Conservation (phyloP, 73 alveolate species). For the Paramecium pentaurelia region DNA sequence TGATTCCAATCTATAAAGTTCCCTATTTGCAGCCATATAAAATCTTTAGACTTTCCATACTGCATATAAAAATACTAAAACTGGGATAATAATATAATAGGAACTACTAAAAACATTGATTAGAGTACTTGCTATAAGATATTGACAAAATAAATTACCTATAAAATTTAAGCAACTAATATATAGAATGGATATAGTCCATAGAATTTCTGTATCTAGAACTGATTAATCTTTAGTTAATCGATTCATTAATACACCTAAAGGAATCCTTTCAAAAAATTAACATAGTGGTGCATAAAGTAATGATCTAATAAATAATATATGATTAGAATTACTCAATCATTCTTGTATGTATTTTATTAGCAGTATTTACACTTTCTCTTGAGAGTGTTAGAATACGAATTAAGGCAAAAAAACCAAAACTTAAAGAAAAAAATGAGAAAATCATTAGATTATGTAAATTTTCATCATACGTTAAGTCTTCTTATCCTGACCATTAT, state of each 20-base stretch:
- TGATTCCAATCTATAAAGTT: conserved; percentile 60
- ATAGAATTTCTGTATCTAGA: conserved; percentile 50
- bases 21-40: conserved; percentile 68
- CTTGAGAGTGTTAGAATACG: background rate
- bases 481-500: conserved; percentile 36
- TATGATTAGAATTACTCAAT: conserved; percentile 31
- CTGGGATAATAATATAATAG: conserved; percentile 11
- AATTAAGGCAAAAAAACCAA: conserved; percentile 46
- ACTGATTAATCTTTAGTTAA: conserved; percentile 83
- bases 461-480: conserved; percentile 8
- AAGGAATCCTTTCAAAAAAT: conserved; percentile 94
- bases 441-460: background rate
- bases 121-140: background rate
- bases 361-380: conserved; percentile 11
- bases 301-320: conserved; percentile 55
- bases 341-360: conserved; percentile 65
- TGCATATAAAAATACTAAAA: background rate
- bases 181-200: conserved; percentile 7
- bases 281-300: conserved; percentile 89
- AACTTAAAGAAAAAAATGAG: conserved; percentile 23
- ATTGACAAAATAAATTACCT: background rate
- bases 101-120: conserved; percentile 43
- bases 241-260: conserved; percentile 92
- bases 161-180: background rate
- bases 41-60: conserved; percentile 12